These are phyloP conservation scores for Candida argentea DNA, from an alignment of 805 yeast genomes.

Conservation along the genomic window DNA sequence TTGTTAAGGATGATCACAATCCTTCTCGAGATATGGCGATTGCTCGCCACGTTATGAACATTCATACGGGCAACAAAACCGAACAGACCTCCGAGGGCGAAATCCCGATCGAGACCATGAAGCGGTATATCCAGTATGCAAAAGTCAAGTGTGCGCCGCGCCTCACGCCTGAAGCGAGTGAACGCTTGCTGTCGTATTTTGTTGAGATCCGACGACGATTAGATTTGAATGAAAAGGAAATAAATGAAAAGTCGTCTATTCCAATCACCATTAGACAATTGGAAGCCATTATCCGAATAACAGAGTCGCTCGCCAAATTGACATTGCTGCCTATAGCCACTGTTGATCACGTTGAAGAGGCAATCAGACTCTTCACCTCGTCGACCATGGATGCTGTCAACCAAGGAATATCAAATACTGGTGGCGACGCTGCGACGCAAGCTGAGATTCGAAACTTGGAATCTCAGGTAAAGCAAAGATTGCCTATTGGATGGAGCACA, in stretches of 20 bases:
- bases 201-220: conserved; percentile 82
- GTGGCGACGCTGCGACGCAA: conserved; percentile 42
- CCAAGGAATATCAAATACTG: conserved; percentile 43
- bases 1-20: conserved; percentile 92
- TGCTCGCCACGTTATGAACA: conserved; percentile 90
- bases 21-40: conserved; percentile 76
- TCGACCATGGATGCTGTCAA: conserved; percentile 95
- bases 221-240: conserved; percentile 67
- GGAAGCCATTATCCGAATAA: conserved; percentile 92
- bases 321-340: conserved; percentile 75
- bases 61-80: conserved; percentile 69
- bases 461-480: conserved; percentile 74
- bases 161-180: conserved; percentile 79
- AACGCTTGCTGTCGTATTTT: conserved; percentile 82
- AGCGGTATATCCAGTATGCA: conserved; percentile 84
- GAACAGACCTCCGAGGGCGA: conserved; percentile 55
- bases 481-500: conserved; percentile 96
- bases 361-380: conserved; percentile 86
- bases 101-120: conserved; percentile 84
- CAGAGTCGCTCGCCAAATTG: conserved; percentile 88
- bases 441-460: conserved; percentile 74
- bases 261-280: conserved; percentile 97
- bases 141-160: conserved; percentile 89
- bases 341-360: conserved; percentile 89
- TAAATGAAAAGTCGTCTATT: conserved; percentile 85